Evolutionary conservation across 441 rosid genomes (phyloP).

Genomic region (Raphanus hybrid): DNA sequence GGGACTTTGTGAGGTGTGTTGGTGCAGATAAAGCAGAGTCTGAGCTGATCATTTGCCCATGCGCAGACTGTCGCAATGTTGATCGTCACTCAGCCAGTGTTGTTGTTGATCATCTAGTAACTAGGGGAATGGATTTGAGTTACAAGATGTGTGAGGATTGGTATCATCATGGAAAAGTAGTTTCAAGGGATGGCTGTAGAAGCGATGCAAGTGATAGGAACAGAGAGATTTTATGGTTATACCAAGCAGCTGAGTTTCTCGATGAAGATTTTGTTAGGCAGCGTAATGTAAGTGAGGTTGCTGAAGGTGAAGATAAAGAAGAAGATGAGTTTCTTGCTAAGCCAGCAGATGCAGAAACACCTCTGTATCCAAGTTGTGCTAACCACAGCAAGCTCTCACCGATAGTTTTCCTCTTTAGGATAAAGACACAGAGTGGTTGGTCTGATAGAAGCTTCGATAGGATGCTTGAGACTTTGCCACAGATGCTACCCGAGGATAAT

Average conservation of each 20-base stretch:
- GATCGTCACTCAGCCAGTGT: constrained; percentile 1
- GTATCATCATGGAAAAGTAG: constrained; percentile 7
- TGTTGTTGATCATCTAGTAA: constrained; percentile 10
- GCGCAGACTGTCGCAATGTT: not conserved
- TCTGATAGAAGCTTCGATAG: not conserved
- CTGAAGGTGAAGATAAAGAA: not conserved
- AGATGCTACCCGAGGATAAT: not conserved
- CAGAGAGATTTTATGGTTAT: constrained; percentile 2
- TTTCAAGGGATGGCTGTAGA: constrained; percentile 1
- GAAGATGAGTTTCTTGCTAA: not conserved
- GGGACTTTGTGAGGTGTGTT: constrained; percentile 2
- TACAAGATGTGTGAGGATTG: constrained; percentile 2
- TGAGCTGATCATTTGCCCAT: not conserved
- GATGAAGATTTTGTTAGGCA: constrained; percentile 9
- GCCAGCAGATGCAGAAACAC: constrained; percentile 1
- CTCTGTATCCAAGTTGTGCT: not conserved
- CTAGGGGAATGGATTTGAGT: not conserved
- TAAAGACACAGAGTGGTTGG: not conserved
- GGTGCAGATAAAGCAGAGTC: not conserved
- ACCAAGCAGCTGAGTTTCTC: not conserved
- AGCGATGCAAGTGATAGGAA: not conserved
- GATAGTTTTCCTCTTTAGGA: not conserved
- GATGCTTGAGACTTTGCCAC: not conserved
- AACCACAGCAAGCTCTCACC: not conserved
- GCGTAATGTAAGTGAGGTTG: not conserved